phyloP scores from a whole-genome alignment of 2,329 filamentous ascomycete genomes.

The Colletotrichum agaves region DNA sequence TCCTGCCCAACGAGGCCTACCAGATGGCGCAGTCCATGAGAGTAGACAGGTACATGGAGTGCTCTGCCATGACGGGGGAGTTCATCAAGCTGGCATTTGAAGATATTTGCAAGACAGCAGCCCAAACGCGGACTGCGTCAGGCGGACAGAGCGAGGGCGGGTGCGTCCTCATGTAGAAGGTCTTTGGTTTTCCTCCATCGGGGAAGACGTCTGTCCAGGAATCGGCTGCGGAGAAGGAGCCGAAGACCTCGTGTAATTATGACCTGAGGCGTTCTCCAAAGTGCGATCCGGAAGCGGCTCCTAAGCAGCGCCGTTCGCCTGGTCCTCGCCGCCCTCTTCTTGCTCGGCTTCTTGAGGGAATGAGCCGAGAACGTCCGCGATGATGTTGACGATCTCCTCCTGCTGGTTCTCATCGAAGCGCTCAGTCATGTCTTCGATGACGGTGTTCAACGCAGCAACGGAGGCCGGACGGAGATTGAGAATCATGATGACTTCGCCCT shows the following conservation, averaged over 20 bases:
- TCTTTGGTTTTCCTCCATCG: background rate
- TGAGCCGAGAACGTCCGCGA: slow-evolving; percentile 68
- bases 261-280: slow-evolving; percentile 13
- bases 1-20: slow-evolving; percentile 71
- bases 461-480: slow-evolving; percentile 72
- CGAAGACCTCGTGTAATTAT: background rate
- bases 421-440: slow-evolving; percentile 73
- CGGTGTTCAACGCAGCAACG: slow-evolving; percentile 67
- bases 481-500: slow-evolving; percentile 76
- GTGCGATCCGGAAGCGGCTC: background rate
- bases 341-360: slow-evolving; percentile 48
- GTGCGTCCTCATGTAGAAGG: slow-evolving; percentile 60
- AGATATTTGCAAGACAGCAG: slow-evolving; percentile 68
- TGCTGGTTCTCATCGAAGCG: slow-evolving; percentile 70
- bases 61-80: slow-evolving; percentile 70
- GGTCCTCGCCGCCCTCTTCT: slow-evolving; percentile 48
- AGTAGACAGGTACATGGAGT: slow-evolving; percentile 72
- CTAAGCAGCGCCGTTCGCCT: slow-evolving; percentile 51
- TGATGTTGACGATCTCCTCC: slow-evolving; percentile 64
- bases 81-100: slow-evolving; percentile 67
- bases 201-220: too few species aligned
- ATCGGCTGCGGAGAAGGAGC: background rate
- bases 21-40: slow-evolving; percentile 66
- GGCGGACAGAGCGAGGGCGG: slow-evolving; percentile 67
- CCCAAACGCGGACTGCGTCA: slow-evolving; percentile 55